A percentile compares a stretch with the other conserved stretches of the same genome.
Conservation (phyloP, 2,329 filamentous ascomycete species). For the Diaporthe longicolla region DNA sequence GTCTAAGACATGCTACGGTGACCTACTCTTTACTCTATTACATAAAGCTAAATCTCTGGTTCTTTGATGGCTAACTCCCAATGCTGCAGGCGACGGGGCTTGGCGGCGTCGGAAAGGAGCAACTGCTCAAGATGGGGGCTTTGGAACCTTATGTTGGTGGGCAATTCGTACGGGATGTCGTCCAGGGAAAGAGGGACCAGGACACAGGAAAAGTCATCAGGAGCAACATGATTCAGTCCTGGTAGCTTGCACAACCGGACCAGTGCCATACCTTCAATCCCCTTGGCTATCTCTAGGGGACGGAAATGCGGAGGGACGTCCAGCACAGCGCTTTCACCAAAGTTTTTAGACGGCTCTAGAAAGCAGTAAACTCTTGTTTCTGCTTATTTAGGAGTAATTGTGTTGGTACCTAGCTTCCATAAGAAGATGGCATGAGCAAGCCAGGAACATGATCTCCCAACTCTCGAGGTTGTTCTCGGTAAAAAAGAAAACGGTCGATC, state of each 20-base stretch:
- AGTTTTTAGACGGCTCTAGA: background rate
- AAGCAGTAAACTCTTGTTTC: background rate
- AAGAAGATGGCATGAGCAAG: background rate
- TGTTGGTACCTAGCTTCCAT: background rate
- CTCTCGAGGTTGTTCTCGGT: background rate
- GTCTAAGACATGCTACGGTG: no score
- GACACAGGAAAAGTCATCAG: slow-evolving; percentile 36
- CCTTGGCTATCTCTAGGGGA: no score
- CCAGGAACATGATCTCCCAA: background rate
- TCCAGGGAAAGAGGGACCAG: slow-evolving; percentile 39
- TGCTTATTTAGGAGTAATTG: no score
- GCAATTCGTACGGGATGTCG: slow-evolving; percentile 55
- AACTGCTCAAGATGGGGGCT: slow-evolving; percentile 54
- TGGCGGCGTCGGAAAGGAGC: slow-evolving; percentile 45
- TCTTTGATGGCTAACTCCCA: no score
- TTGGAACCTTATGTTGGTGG: slow-evolving; percentile 55
- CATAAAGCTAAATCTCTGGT: no score
- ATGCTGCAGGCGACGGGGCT: slow-evolving; percentile 38
- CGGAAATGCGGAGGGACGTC: no score
- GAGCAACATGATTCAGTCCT: slow-evolving; percentile 23
- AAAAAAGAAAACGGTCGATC: background rate
- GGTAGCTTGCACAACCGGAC: background rate
- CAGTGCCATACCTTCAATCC: background rate
- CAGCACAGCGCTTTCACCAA: background rate
- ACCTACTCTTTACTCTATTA: no score